Percentiles rank a stretch among this genome's conserved stretches.
phyloP scores from a whole-genome alignment of 2,329 filamentous ascomycete species.

The Stagonosporopsis cucurbitacearum region DNA sequence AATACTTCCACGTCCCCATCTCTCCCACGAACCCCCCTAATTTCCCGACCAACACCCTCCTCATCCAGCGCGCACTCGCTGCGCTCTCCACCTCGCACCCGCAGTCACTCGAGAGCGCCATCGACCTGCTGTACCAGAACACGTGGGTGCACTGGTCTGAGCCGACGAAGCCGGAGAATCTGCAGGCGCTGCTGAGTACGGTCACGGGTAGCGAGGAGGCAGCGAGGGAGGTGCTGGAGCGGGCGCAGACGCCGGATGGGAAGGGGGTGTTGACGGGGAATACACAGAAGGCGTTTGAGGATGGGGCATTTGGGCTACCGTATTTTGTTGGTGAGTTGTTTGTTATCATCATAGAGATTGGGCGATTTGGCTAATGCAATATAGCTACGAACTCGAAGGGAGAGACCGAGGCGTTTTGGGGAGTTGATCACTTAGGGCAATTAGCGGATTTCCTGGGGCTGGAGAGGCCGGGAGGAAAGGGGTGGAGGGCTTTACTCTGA shows the following conservation, averaged over 20 bases:
- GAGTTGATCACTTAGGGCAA: slow-evolving; percentile 65
- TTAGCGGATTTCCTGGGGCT: slow-evolving; percentile 61
- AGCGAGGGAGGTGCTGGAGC: slow-evolving; percentile 52
- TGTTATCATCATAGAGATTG: slow-evolving; percentile 2
- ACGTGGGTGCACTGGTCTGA: slow-evolving; percentile 60
- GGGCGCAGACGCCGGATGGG: slow-evolving; percentile 47
- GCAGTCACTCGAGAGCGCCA: slow-evolving; percentile 48
- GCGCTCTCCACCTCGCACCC: slow-evolving; percentile 55
- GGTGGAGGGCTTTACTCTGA: slow-evolving; percentile 50
- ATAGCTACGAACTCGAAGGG: slow-evolving; percentile 61
- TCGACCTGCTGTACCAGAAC: slow-evolving; percentile 58
- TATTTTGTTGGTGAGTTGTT: slow-evolving; percentile 57
- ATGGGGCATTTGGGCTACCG: slow-evolving; percentile 66
- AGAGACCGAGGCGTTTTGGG: slow-evolving; percentile 63
- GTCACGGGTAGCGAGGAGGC: slow-evolving; percentile 56
- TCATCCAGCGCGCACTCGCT: slow-evolving; percentile 60
- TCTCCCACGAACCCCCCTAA: slow-evolving; percentile 51
- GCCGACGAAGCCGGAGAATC: slow-evolving; percentile 54
- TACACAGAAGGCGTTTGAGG: slow-evolving; percentile 58
- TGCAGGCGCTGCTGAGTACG: slow-evolving; percentile 53
- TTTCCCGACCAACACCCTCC: slow-evolving; percentile 62
- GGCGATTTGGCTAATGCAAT: background rate
- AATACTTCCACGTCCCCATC: slow-evolving; percentile 62
- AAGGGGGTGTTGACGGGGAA: slow-evolving; percentile 58
- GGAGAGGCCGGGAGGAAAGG: slow-evolving; percentile 48